Evolutionary conservation across 306 rosid species (phyloP), one percentile per base, ranked within the genome.

Genomic region (Dryas alaskensis): DNA sequence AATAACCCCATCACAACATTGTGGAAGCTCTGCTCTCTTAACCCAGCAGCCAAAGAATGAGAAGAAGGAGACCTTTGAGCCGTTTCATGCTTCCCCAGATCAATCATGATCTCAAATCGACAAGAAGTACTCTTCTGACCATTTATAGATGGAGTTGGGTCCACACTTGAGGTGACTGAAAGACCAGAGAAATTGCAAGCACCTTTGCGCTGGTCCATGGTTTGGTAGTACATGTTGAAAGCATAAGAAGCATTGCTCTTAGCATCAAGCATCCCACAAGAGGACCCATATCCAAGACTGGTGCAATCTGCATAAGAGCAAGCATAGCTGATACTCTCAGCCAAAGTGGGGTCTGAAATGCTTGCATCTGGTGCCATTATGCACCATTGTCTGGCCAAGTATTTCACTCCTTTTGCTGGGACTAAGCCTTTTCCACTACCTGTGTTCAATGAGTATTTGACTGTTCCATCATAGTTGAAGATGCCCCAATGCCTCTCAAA

Each of bases 401-500:
- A 92, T 69, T 40, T 80, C 14, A 95, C 98, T 10, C 98, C 98
- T 80, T 80, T 92, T 5, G 98, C 98, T 44, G 88, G 76, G 10
- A 88, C 85, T 3, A 92, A 71, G 13, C 75, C 47, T 78, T 76
- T 84, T 5, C 96, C 86, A 0, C 78, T 72, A 4, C 92, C 96
- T 62, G 85, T 19, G 40, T 87, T 69, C 74, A 95, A 70, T 6
- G 86, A 69, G 88, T 88, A 92, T 58, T 92, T 95, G 8, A 86
- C 46, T 11, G 87, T 69, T 27, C 98, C 99, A 68, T 95, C 99
- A 48, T 69, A 92, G 60, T 88, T 86, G 80, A 95, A 90, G 8
- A 95, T 7, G 14, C 98, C 98, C 99, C 98, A 95, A 9, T 92
- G 98, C 47, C 99, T 86, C 81, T 95, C 98, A 60, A 95, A 95